Conservation (phyloP, 1,284 basidiomycete genomes). For the Cutaneotrichosporon curvatum region DNA sequence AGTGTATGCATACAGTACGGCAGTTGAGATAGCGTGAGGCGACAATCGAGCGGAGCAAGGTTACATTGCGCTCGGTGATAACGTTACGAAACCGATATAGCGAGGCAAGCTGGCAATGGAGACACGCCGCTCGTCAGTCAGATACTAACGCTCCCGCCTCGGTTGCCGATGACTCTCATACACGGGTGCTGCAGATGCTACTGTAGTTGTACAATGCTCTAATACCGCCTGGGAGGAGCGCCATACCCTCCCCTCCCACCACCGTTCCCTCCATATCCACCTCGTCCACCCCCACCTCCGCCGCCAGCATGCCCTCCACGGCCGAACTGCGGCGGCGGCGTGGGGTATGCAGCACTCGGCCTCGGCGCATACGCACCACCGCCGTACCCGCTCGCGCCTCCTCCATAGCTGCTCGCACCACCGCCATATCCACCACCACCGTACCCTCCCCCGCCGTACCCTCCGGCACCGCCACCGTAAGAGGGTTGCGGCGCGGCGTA, state of each 20-base stretch:
- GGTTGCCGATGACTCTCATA: too few relatives aligned
- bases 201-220: neutral
- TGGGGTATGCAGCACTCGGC: too few relatives aligned
- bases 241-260: neutral
- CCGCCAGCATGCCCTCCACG: neutral
- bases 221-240: neutral
- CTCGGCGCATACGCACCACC: neutral
- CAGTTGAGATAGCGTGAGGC: neutral
- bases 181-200: too few relatives aligned
- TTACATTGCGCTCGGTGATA: too few relatives aligned
- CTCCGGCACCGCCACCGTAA: slow-evolving; percentile 11
- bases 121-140: too few relatives aligned
- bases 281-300: neutral
- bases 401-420: slow-evolving; percentile 25
- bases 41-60: too few relatives aligned
- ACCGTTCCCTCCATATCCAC: slow-evolving; percentile 1
- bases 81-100: too few relatives aligned
- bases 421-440: slow-evolving; percentile 48
- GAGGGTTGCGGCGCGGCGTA: slow-evolving; percentile 8
- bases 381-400: neutral
- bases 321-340: neutral
- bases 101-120: too few relatives aligned
- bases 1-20: slow-evolving; percentile 22
- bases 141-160: too few relatives aligned
- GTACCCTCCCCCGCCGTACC: slow-evolving; percentile 46